Evolutionary conservation across 352 stramenopile genomes (phyloP), one percentile per base, ranked within the genome.

Genomic region (Plasmopara halstedii): DNA sequence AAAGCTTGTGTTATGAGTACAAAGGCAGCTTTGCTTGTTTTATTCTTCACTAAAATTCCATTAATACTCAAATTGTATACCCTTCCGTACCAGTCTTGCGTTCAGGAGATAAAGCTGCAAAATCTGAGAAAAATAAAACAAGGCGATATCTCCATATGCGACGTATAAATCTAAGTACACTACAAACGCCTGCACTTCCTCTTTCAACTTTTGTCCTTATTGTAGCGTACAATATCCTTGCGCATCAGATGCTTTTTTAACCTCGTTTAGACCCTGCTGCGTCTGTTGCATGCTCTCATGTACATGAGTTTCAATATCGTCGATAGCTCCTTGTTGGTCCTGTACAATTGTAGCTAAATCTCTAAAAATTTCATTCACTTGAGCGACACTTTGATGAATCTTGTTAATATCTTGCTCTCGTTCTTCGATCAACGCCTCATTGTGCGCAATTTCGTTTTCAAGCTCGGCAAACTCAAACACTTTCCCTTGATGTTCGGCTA

Each of bases 321-420:
- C 82, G 46, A 94, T 89, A 23, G 70, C 67, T 14, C 64, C 68
- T 56, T 95, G 84, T 55, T 95, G 82, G 41, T 93, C 75, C 25
- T 83, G 63, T 31, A 95, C 84, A 43, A 95, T 89, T 9, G 70
- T 71, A 10, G 84, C 84, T 43, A 95, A 50, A 47, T 95, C 84
- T 6, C 83, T 62, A 61, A 93, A 95, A 57, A 95, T 95, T 63
- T 95, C 84, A 53, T 95, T 83, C 21, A 95, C 84, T 49, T 95
- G 81, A 29, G 80, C 82, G n/a, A 95, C 78, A 45, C 81, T 94
- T 53, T 88, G 62, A 58, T 95, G 83, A 60, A 95, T 95, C 45
- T 87, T 80, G 31, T 72, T 66, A 31, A 95, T 88, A 42, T 94
- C 84, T 34, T 85, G 75, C 50, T 91, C 82, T 20, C 81, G 81